These are phyloP conservation scores for Penicillium verhagenii DNA, from an alignment of 495 filamentous ascomycete species.

Conservation along the genomic window DNA sequence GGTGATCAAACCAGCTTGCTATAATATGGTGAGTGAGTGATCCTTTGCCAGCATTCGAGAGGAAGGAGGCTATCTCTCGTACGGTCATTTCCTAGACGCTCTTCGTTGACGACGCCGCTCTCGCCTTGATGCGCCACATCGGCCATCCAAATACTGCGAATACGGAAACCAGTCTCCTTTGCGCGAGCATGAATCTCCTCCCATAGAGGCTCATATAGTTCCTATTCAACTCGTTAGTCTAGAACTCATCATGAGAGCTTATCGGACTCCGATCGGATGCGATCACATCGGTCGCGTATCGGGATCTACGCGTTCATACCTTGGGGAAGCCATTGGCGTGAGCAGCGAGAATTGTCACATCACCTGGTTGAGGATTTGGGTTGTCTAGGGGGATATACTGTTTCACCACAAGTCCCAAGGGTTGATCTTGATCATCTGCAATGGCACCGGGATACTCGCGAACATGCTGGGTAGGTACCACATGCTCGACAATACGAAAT, in stretches of 20 bases:
- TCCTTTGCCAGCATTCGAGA: not conserved
- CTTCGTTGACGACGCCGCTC: conserved; percentile 73
- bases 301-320: conserved; percentile 34
- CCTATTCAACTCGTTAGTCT: conserved; percentile 42
- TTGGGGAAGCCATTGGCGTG: conserved; percentile 93
- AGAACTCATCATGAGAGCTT: not conserved
- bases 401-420: conserved; percentile 70
- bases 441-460: conserved; percentile 69
- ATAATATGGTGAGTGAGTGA: conserved; percentile 14
- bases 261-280: not conserved
- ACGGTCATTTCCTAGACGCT: conserved; percentile 76
- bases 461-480: conserved; percentile 64
- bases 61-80: conserved; percentile 22
- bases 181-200: conserved; percentile 63
- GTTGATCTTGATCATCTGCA: conserved; percentile 58
- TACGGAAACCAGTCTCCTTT: conserved; percentile 57
- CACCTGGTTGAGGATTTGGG: conserved; percentile 59
- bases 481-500: conserved; percentile 61
- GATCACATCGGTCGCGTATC: not conserved
- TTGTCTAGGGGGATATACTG: conserved; percentile 78
- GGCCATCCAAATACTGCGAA: conserved; percentile 82
- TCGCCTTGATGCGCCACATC: conserved; percentile 77
- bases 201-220: conserved; percentile 87
- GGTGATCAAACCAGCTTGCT: conserved; percentile 84
- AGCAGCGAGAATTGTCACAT: conserved; percentile 79